Percentiles rank a stretch among this genome's conserved stretches.
These are phyloP conservation scores for Deakozyma indianensis DNA, from an alignment of 805 yeast genomes.

Conservation along the genomic window DNA sequence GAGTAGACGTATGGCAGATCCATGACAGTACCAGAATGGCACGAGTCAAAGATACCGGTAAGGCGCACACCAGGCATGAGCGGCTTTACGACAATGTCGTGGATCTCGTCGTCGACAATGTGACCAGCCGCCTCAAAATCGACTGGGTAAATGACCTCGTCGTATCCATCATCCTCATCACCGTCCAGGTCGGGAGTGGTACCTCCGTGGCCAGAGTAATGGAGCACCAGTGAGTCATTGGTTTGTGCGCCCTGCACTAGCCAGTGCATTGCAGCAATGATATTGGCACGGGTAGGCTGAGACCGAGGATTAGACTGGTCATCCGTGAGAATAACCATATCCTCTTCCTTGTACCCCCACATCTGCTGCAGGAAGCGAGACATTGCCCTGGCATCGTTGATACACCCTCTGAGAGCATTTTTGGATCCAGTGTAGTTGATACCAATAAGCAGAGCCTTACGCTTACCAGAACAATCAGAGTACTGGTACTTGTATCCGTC, in stretches of 20 bases:
- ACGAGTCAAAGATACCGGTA: constrained; percentile 71
- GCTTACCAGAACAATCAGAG: constrained; percentile 56
- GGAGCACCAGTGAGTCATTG: constrained; percentile 68
- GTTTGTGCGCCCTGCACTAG: constrained; percentile 57
- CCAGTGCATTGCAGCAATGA: constrained; percentile 72
- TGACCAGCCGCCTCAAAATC: constrained; percentile 57
- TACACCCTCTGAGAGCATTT: constrained; percentile 59
- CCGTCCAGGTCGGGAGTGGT: constrained; percentile 54
- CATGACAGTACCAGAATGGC: constrained; percentile 74
- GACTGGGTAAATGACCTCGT: constrained; percentile 59
- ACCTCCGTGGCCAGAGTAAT: constrained; percentile 82
- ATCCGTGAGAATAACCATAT: constrained; percentile 27
- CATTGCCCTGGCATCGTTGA: constrained; percentile 49
- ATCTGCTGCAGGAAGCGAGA: constrained; percentile 26
- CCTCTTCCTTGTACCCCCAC: constrained; percentile 24
- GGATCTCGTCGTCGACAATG: constrained; percentile 61
- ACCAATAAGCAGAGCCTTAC: constrained; percentile 66
- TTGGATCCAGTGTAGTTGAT: constrained; percentile 58
- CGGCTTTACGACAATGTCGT: constrained; percentile 53
- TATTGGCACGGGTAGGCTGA: constrained; percentile 55
- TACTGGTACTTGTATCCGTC: constrained; percentile 33
- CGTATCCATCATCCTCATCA: constrained; percentile 63
- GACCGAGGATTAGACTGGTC: constrained; percentile 25
- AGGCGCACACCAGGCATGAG: constrained; percentile 60
- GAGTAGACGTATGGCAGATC: constrained; percentile 73